A percentile compares a stretch with the other conserved stretches of the same genome.
Evolutionary conservation across 1,284 basidiomycete species (phyloP).

Genomic region (Microbotryum saponariae): DNA sequence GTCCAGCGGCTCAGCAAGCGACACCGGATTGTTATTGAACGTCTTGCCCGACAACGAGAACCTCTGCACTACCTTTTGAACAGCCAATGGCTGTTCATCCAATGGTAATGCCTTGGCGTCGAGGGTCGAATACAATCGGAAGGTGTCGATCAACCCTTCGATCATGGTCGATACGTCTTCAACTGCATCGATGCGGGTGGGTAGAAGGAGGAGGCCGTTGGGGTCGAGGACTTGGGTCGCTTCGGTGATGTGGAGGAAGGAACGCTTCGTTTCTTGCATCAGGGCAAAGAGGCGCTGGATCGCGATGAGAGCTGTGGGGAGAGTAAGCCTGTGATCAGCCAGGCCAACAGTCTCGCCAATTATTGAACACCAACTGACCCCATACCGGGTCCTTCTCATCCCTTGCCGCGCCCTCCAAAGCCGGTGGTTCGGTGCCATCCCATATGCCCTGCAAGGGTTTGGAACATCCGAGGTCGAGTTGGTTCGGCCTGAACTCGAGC

Average conservation of each 20-base stretch:
- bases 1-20: no score
- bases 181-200: no score
- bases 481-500: conserved; percentile 10
- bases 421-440: neutral
- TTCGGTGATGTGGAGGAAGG: conserved; percentile 27
- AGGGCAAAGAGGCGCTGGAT: conserved; percentile 26
- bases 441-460: neutral
- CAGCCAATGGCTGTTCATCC: no score
- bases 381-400: neutral
- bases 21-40: no score
- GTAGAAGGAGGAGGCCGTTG: neutral
- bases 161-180: no score
- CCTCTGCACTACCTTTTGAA: no score
- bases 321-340: no score
- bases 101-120: no score
- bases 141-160: no score
- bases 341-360: neutral
- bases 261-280: conserved; percentile 18
- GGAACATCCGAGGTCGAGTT: neutral
- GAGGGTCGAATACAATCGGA: no score
- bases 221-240: conserved; percentile 3
- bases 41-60: no score
- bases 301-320: conserved; percentile 13
- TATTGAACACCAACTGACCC: neutral
- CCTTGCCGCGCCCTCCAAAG: no score